Conservation (phyloP, 208 protist genomes). For the Acanthamoeba polyphaga region DNA sequence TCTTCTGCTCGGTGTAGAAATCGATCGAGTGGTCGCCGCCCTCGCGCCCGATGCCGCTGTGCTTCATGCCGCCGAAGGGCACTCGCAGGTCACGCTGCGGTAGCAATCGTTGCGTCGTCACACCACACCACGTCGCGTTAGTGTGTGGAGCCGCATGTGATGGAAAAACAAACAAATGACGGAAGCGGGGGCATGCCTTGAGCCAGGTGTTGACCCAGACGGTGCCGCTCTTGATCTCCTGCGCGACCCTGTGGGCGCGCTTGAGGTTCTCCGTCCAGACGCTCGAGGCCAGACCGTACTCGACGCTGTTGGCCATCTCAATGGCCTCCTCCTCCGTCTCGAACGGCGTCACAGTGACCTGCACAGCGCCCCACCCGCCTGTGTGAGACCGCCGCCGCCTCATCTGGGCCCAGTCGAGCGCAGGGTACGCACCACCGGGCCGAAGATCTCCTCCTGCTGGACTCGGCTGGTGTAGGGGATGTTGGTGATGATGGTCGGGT, state of each 20-base stretch:
- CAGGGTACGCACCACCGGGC: conserved; percentile 75
- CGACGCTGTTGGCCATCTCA: conserved; percentile 85
- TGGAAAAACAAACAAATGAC: background rate
- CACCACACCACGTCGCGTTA: background rate
- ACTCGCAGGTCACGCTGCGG: conserved; percentile 82
- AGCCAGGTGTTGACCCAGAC: conserved; percentile 88
- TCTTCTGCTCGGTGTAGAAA: conserved; percentile 90
- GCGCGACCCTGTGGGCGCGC: conserved; percentile 82
- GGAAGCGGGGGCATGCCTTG: background rate
- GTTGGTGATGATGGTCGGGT: conserved; percentile 83
- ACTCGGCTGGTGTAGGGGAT: conserved; percentile 60
- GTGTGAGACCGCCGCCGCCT: no score
- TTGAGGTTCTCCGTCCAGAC: conserved; percentile 85
- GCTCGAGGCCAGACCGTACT: conserved; percentile 87
- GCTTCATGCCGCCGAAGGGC: conserved; percentile 87
- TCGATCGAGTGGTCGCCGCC: conserved; percentile 87
- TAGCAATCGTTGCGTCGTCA: background rate
- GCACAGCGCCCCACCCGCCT: background rate
- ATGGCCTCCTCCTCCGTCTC: conserved; percentile 83
- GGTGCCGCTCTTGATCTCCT: conserved; percentile 79
- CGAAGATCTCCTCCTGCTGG: conserved; percentile 87
- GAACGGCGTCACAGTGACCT: conserved; percentile 80
- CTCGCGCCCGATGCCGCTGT: conserved; percentile 85
- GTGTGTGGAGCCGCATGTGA: background rate
- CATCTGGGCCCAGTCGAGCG: background rate